phyloP scores from a whole-genome alignment of 768 basidiomycete species.

The Glaciozyma martinii region DNA sequence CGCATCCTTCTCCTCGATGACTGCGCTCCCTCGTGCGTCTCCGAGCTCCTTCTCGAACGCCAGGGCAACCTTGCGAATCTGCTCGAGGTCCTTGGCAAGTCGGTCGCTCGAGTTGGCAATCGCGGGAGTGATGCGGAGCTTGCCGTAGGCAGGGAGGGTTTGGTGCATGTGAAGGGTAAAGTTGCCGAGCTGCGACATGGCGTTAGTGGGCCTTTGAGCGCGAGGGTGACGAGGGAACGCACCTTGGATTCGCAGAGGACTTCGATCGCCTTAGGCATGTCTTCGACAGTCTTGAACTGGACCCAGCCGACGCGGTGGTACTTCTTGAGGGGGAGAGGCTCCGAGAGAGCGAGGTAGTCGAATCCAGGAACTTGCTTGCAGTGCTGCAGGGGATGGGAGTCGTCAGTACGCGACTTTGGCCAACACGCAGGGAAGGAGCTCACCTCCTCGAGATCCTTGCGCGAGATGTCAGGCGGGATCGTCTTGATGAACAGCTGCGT shows the following conservation, averaged over 20 bases:
- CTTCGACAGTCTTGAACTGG: slow-evolving; percentile 71
- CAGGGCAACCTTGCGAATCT: slow-evolving; percentile 63
- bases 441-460: slow-evolving; percentile 27
- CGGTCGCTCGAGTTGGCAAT: slow-evolving; percentile 70
- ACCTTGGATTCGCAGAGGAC: slow-evolving; percentile 82
- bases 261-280: slow-evolving; percentile 62
- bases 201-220: slow-evolving; percentile 2
- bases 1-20: slow-evolving; percentile 46
- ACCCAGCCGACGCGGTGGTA: slow-evolving; percentile 95
- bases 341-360: slow-evolving; percentile 78
- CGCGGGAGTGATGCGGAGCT: slow-evolving; percentile 53
- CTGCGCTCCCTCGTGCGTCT: slow-evolving; percentile 44
- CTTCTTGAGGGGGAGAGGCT: slow-evolving; percentile 83
- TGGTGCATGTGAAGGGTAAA: slow-evolving; percentile 85
- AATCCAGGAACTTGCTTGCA: slow-evolving; percentile 70
- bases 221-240: slow-evolving; percentile 20
- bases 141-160: not conserved
- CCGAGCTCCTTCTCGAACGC: slow-evolving; percentile 55
- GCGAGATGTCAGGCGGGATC: slow-evolving; percentile 19
- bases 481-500: slow-evolving; percentile 20
- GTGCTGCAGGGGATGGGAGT: slow-evolving; percentile 47
- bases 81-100: slow-evolving; percentile 68
- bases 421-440: not conserved
- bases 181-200: slow-evolving; percentile 63
- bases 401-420: not conserved